Base-by-base conservation (phyloP, 495 filamentous ascomycete species). In the Podospora appendiculata region DNA sequence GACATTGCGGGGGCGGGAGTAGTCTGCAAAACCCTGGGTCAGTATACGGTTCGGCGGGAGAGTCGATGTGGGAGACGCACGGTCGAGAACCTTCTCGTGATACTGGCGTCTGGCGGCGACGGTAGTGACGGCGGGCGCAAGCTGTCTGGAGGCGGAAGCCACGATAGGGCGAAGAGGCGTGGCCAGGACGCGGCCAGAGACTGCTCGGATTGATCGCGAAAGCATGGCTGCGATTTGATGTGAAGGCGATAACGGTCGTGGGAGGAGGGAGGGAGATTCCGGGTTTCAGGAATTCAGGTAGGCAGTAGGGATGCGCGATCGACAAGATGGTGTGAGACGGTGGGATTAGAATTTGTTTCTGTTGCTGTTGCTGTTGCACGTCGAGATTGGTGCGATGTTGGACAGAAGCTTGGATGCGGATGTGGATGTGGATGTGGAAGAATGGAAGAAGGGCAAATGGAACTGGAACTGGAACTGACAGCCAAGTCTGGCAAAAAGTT, bases 1-100 rank as follows among this genome's bases (percentile, higher is more conserved):
- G 55, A 97, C 93, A 70, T 97, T 96, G 43, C 92, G 87, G 41
- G 92, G 92, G 58, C 83, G 83, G 63, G 82, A 87, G 75, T 97
- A 97, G 77, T 97, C 93, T 63, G 56, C 14, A 9, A 32, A 14
- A 17, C 3, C 6, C 8, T 1, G 34, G 36, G 46, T 58, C 12
- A 55, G 48, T 43, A 53, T 54, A 11, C 25, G 25, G 8, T 11
- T 38, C 17, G 18, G 0, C 19, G 11, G 32, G 8, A 40, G 25
- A 19, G 18, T 16, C 41, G 32, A 3, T 10, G 41, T 14, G 41
- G 35, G 7, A 0, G 0, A 66, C 66, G 19, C 51, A 69, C 66
- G 64, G 65, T 97, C 92, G 49, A 97, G 80, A 58, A 97, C 78
- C 60, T 81, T 81, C 62, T 81, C 77, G 65, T 81, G 78, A 47